Percentiles rank a stretch among this genome's conserved stretches.
Evolutionary conservation across 257 asterid species (phyloP).

Genomic region (Solanum dulcamara): DNA sequence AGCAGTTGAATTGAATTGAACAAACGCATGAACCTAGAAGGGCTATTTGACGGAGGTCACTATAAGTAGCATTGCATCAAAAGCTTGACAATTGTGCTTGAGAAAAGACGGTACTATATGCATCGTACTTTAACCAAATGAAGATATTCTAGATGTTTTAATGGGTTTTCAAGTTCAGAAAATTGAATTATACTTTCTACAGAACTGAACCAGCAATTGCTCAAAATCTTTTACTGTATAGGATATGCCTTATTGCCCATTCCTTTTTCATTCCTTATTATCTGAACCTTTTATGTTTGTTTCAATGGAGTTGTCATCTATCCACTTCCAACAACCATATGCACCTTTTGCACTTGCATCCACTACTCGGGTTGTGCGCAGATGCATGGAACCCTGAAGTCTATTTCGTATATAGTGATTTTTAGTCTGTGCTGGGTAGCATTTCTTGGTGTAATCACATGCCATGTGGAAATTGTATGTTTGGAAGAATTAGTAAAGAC

Average conservation of each 20-base stretch:
- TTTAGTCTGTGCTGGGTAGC: not conserved
- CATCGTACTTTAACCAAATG: not conserved
- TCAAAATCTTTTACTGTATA: not conserved
- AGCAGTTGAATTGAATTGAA: not conserved
- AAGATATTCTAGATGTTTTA: not conserved
- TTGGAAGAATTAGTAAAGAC: not conserved
- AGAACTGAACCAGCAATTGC: not conserved
- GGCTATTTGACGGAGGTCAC: not conserved
- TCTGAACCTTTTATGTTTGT: not conserved
- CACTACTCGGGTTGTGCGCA: not conserved
- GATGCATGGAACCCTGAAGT: not conserved
- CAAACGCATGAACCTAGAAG: not conserved
- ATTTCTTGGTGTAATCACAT: not conserved
- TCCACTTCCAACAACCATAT: not conserved
- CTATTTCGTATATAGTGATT: not conserved
- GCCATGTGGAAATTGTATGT: not conserved
- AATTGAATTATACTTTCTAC: not conserved
- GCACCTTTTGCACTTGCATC: not conserved
- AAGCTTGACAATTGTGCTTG: not conserved
- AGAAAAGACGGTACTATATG: not conserved
- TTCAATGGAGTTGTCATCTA: not conserved
- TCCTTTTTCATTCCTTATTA: not conserved
- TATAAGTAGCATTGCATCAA: not conserved
- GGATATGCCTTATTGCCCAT: not conserved
- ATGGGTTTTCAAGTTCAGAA: not conserved